Base-by-base conservation (phyloP, 2,329 filamentous ascomycete genomes). In the Ceratocystis papillata region DNA sequence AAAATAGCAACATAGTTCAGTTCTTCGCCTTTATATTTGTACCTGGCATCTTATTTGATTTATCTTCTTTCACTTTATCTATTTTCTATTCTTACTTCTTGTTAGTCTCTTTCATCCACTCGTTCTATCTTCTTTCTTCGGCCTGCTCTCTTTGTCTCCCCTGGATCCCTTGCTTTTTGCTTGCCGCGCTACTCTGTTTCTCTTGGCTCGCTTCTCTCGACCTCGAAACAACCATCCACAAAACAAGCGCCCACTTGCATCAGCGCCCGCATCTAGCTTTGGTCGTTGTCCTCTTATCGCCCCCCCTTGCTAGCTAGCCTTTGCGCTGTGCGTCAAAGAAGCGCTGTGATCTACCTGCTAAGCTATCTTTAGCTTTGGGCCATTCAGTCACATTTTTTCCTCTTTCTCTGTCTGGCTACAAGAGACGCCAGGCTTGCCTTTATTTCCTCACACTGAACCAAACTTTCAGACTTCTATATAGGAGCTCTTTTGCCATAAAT, bases 191-290 rank as follows among this genome's bases (percentile, higher is more conserved):
- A 3, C 46, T 22, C 17, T 50, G 20, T n/a, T 17, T 15, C 12
- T 15, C 28, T 59, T 59, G 28, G 55, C 10, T 25, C 55, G 7
- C 57, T n/a, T 44, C 30, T 61, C 33, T 4, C 37, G 10, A 12
- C 37, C 10, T 41, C 37, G 10, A 41, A 41, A 41, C 37, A 41
- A 41, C 12, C 37, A 41, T 41, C 37, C 8, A 41, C 37, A 41
- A 44, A 61, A 61, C 30, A 45, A 59, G 55, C 53, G 53, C 22
- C 53, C 12, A 57, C 48, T 20, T 41, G 37, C 37, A 22, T 22
- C 46, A 20, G 46, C 46, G n/a, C 48, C 48, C 3, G 48, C 48
- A 41, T 50, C 48, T 22, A 48, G 48, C 20, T 25, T 41, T 41
- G 37, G 37, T 41, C 20, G 17, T 10, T n/a, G 20, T 22, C 48